A percentile compares a stretch with the other conserved stretches of the same genome.
phyloP scores from a whole-genome alignment of 2,329 filamentous ascomycete species.

The Stylonectria norvegica region DNA sequence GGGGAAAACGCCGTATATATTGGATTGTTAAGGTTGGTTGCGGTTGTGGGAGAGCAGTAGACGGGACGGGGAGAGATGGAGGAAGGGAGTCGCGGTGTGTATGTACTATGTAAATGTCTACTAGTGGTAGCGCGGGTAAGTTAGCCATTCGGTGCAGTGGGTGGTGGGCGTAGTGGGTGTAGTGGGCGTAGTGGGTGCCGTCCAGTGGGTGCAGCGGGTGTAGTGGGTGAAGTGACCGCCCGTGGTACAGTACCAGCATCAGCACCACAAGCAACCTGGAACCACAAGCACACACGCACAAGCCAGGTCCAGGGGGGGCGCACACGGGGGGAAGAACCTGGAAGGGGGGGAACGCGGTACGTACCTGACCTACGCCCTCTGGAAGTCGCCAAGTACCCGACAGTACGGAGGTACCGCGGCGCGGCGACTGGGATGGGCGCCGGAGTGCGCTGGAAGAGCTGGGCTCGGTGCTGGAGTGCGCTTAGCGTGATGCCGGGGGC shows the following conservation, averaged over 20 bases:
- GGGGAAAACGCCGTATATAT: conserved; percentile 28
- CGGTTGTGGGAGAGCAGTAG: neutral
- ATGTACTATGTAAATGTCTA: conserved; percentile 14
- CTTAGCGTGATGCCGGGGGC: neutral
- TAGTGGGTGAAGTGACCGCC: too few species aligned
- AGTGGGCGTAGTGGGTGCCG: too few species aligned
- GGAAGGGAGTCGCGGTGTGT: conserved; percentile 29
- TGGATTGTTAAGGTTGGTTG: conserved; percentile 24
- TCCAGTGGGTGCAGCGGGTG: too few species aligned
- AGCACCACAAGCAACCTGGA: conserved; percentile 3
- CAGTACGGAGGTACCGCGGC: conserved; percentile 26
- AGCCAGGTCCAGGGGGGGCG: conserved; percentile 9
- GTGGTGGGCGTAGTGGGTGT: too few species aligned
- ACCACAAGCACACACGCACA: conserved; percentile 18
- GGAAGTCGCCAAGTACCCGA: conserved; percentile 24
- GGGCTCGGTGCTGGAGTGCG: conserved; percentile 4
- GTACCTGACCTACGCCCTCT: conserved; percentile 10
- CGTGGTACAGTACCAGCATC: too few species aligned
- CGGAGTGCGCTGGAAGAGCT: conserved; percentile 11
- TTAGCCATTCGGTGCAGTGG: too few species aligned
- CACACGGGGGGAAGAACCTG: conserved; percentile 12
- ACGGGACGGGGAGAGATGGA: conserved; percentile 23
- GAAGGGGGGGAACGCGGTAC: conserved; percentile 15
- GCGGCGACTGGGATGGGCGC: conserved; percentile 15
- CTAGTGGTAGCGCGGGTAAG: conserved; percentile 16